Conservation (phyloP, 352 stramenopile genomes). For the Thalassiosira tumida region DNA sequence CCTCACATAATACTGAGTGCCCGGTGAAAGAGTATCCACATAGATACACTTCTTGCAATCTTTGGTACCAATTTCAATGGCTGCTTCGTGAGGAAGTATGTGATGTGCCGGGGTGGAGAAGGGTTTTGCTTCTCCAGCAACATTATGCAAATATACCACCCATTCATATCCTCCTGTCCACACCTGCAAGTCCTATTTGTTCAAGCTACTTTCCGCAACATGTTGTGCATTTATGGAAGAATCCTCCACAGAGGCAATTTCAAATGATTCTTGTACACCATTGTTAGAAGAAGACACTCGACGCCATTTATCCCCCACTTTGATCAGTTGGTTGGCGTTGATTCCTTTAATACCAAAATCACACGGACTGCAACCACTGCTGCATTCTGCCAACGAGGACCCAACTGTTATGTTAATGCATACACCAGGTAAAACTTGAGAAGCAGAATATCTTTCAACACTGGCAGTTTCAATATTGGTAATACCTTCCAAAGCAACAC, state of each 20-base stretch:
- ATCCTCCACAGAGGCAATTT: slow-evolving; percentile 84
- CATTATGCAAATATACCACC: slow-evolving; percentile 85
- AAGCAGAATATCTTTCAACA: slow-evolving; percentile 76
- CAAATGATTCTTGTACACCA: slow-evolving; percentile 81
- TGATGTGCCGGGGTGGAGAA: slow-evolving; percentile 86
- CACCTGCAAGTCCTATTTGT: slow-evolving; percentile 71
- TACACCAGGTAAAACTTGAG: slow-evolving; percentile 45
- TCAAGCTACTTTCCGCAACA: slow-evolving; percentile 75
- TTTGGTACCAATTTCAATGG: slow-evolving; percentile 82
- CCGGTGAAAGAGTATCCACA: slow-evolving; percentile 84
- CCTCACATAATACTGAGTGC: slow-evolving; percentile 91
- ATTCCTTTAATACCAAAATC: slow-evolving; percentile 79
- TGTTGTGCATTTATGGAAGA: slow-evolving; percentile 85
- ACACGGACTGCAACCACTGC: slow-evolving; percentile 75
- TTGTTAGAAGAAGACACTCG: slow-evolving; percentile 86
- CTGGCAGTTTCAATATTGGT: slow-evolving; percentile 90
- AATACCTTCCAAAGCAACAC: slow-evolving; percentile 93
- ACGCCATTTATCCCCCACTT: slow-evolving; percentile 86
- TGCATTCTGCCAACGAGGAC: slow-evolving; percentile 76
- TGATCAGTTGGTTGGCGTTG: slow-evolving; percentile 82
- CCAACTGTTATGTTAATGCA: slow-evolving; percentile 76
- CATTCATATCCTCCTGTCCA: slow-evolving; percentile 91
- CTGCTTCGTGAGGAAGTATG: slow-evolving; percentile 82
- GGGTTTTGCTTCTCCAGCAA: slow-evolving; percentile 72
- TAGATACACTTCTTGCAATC: slow-evolving; percentile 90